Percentiles rank a stretch among this genome's conserved stretches.
These are phyloP conservation scores for Aspergillus bombycis DNA, from an alignment of 2,329 filamentous ascomycete genomes.

Conservation along the genomic window DNA sequence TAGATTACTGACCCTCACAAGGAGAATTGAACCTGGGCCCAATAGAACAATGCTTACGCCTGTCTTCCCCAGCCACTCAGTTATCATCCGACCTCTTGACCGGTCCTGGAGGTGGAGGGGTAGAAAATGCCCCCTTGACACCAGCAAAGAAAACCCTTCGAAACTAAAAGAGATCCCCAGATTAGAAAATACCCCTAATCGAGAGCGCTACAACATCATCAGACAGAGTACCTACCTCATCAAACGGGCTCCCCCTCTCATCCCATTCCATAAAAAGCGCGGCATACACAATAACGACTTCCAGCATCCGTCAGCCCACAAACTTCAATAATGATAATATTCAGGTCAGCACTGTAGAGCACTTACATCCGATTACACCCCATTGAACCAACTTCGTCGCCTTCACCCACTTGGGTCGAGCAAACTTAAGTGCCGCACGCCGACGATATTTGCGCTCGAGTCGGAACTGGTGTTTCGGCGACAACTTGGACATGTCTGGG, in stretches of 20 bases:
- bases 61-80: slow-evolving; percentile 7
- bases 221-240: slow-evolving; percentile 36
- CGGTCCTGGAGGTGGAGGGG: slow-evolving; percentile 34
- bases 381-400: slow-evolving; percentile 61
- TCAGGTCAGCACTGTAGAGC: neutral
- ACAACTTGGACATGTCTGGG: slow-evolving; percentile 64
- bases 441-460: slow-evolving; percentile 68
- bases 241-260: slow-evolving; percentile 44
- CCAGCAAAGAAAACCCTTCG: slow-evolving; percentile 38
- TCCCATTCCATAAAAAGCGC: slow-evolving; percentile 51
- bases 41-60: neutral
- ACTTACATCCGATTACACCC: slow-evolving; percentile 55
- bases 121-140: slow-evolving; percentile 36
- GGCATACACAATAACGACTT: slow-evolving; percentile 47
- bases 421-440: slow-evolving; percentile 63
- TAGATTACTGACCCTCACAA: neutral
- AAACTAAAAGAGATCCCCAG: slow-evolving; percentile 26
- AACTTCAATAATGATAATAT: neutral
- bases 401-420: slow-evolving; percentile 62
- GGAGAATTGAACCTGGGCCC: neutral
- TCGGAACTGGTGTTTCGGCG: slow-evolving; percentile 68
- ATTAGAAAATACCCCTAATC: neutral
- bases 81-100: slow-evolving; percentile 26
- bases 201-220: neutral
- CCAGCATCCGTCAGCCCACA: neutral